A percentile compares a stretch with the other conserved stretches of the same genome.
These are phyloP conservation scores for Tolypocladium nubicola DNA, from an alignment of 2,329 filamentous ascomycete genomes.

Conservation along the genomic window DNA sequence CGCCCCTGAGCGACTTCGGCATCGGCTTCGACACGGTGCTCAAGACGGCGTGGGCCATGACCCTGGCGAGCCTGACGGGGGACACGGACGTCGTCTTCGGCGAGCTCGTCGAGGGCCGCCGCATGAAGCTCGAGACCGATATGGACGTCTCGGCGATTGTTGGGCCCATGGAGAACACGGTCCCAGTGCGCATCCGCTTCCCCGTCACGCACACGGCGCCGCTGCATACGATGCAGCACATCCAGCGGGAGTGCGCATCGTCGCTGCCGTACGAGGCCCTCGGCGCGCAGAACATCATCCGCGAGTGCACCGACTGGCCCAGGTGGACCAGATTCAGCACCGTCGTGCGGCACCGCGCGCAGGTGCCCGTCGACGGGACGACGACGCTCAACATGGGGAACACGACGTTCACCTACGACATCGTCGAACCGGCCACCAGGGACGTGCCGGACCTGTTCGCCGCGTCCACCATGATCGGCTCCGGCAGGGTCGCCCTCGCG, in stretches of 20 bases:
- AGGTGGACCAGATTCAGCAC: slow-evolving; percentile 44
- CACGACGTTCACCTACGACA: slow-evolving; percentile 32
- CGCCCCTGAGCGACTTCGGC: slow-evolving; percentile 29
- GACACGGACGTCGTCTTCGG: slow-evolving; percentile 45
- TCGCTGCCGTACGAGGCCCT: slow-evolving; percentile 39
- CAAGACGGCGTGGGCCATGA: slow-evolving; percentile 47
- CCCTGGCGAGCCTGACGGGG: slow-evolving; percentile 38
- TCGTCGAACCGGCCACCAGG: slow-evolving; percentile 27
- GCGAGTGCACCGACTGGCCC: slow-evolving; percentile 43
- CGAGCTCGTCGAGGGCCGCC: slow-evolving; percentile 38
- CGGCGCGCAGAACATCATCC: slow-evolving; percentile 39
- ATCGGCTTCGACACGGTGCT: slow-evolving; percentile 41
- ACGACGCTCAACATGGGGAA: slow-evolving; percentile 33
- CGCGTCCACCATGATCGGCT: slow-evolving; percentile 25
- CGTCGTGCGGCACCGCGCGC: slow-evolving; percentile 37
- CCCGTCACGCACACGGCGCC: slow-evolving; percentile 32
- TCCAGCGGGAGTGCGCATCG: slow-evolving; percentile 38
- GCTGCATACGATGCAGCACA: slow-evolving; percentile 34
- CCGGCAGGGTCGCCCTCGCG: slow-evolving; percentile 28
- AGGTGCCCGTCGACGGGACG: slow-evolving; percentile 19
- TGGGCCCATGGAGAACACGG: slow-evolving; percentile 35
- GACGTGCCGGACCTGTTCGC: slow-evolving; percentile 36
- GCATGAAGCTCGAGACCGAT: slow-evolving; percentile 26
- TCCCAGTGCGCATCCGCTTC: slow-evolving; percentile 38
- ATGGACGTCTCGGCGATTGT: slow-evolving; percentile 46